Percentiles rank a stretch among this genome's conserved stretches.
These are phyloP conservation scores for Solanum ahanhuiri DNA, from an alignment of 257 asterid species.

Conservation along the genomic window DNA sequence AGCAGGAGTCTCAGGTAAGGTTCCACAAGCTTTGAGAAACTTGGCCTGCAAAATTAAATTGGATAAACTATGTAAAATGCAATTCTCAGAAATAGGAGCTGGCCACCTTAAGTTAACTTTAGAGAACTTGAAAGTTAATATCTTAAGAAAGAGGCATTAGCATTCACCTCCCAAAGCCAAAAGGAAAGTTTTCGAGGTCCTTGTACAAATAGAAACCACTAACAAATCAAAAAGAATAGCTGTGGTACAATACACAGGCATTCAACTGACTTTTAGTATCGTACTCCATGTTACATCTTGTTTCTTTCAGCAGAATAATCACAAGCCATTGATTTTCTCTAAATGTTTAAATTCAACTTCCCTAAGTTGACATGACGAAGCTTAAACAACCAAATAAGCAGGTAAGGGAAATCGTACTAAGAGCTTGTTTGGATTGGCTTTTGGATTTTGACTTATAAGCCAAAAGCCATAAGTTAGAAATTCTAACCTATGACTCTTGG, in stretches of 20 bases:
- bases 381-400: neutral
- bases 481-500: too few relatives aligned
- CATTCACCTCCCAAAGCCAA: neutral
- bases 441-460: too few relatives aligned
- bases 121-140: neutral
- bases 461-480: too few relatives aligned
- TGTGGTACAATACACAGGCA: neutral
- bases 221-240: neutral
- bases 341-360: neutral
- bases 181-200: neutral
- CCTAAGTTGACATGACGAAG: neutral
- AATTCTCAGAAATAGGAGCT: neutral
- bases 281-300: neutral
- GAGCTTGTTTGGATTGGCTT: too few relatives aligned
- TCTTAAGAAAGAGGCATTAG: neutral
- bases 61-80: neutral
- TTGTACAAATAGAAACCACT: neutral
- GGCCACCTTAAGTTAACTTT: neutral
- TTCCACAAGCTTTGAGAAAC: constrained; percentile 62
- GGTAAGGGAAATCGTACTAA: neutral
- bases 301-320: neutral
- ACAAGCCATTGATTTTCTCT: neutral
- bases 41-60: constrained; percentile 37
- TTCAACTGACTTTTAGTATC: neutral
- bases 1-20: constrained; percentile 48